Percentiles rank a stretch among this genome's conserved stretches.
phyloP scores from a whole-genome alignment of 768 basidiomycete genomes.

The Wakefieldia striispora region DNA sequence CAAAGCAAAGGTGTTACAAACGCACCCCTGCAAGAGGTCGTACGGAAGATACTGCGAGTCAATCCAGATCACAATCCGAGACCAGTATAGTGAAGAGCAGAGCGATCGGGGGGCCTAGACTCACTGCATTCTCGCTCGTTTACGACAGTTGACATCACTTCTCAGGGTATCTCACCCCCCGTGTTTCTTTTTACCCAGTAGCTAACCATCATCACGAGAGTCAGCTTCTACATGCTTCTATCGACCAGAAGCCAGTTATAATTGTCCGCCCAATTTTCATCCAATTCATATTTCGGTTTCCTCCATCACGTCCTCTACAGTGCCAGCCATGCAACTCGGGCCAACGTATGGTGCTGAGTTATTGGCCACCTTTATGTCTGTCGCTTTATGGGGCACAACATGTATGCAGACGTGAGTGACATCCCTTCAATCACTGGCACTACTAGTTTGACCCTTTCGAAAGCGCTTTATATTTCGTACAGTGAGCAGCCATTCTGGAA shows the following conservation, averaged over 20 bases:
- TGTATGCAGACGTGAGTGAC: slow-evolving; percentile 10
- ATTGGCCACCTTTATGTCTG: slow-evolving; percentile 2
- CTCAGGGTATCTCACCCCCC: too few relatives aligned
- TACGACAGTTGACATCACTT: too few relatives aligned
- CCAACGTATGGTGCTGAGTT: slow-evolving; percentile 11
- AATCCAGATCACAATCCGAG: too few relatives aligned
- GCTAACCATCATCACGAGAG: not conserved
- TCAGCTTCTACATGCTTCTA: not conserved
- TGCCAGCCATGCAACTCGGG: not conserved
- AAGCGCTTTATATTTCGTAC: slow-evolving; percentile 1
- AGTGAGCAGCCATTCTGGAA: not conserved
- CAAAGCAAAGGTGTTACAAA: too few relatives aligned
- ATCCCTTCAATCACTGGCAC: not conserved
- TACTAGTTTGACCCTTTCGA: not conserved
- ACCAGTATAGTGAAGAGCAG: too few relatives aligned
- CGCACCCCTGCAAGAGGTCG: too few relatives aligned
- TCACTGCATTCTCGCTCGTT: too few relatives aligned
- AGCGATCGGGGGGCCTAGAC: too few relatives aligned
- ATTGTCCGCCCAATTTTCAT: not conserved
- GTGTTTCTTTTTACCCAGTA: too few relatives aligned
- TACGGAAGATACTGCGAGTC: too few relatives aligned
- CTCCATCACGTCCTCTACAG: slow-evolving; percentile 1
- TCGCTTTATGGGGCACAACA: slow-evolving; percentile 13
- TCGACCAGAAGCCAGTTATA: not conserved
- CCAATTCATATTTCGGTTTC: too few relatives aligned